These are phyloP conservation scores for Mycosphaerelloides madeirae DNA, from an alignment of 2,329 filamentous ascomycete genomes.

Conservation along the genomic window DNA sequence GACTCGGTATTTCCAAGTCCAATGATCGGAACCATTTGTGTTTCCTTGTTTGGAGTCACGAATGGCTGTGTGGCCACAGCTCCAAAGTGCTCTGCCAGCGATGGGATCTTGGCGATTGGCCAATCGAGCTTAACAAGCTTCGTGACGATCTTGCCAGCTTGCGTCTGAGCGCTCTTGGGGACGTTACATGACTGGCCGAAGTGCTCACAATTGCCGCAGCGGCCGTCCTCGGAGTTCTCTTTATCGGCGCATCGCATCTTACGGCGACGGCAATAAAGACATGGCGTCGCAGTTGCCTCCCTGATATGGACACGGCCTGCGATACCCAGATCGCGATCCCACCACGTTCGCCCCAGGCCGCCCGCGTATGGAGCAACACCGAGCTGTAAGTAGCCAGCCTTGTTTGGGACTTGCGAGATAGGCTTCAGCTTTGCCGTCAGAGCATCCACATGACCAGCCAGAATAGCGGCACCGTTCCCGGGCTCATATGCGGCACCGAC, in stretches of 20 bases:
- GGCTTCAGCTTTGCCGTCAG: slow-evolving; percentile 89
- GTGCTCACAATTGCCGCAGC: too few relatives aligned
- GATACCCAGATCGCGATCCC: slow-evolving; percentile 89
- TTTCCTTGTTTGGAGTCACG: slow-evolving; percentile 65
- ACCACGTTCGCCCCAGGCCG: slow-evolving; percentile 84
- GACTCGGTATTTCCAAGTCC: slow-evolving; percentile 63
- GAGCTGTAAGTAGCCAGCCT: slow-evolving; percentile 80
- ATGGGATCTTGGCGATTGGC: slow-evolving; percentile 90
- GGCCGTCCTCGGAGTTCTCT: too few relatives aligned
- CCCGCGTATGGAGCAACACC: slow-evolving; percentile 92
- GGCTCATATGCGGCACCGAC: slow-evolving; percentile 75
- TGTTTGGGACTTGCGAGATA: slow-evolving; percentile 75
- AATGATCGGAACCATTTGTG: slow-evolving; percentile 89
- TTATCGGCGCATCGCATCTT: too few relatives aligned
- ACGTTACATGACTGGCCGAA: too few relatives aligned
- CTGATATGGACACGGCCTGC: slow-evolving; percentile 81
- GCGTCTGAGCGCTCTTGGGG: slow-evolving; percentile 44
- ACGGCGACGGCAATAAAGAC: too few relatives aligned
- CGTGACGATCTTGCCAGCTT: slow-evolving; percentile 71
- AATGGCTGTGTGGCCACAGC: slow-evolving; percentile 60
- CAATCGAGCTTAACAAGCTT: slow-evolving; percentile 88
- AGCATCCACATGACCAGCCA: slow-evolving; percentile 90
- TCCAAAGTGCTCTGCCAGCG: slow-evolving; percentile 90
- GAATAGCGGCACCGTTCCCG: slow-evolving; percentile 81
- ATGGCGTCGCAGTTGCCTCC: not conserved